Evolutionary conservation across 257 asterid species (phyloP), one percentile per base, ranked within the genome.

Genomic region (Salvia miltiorrhiza): DNA sequence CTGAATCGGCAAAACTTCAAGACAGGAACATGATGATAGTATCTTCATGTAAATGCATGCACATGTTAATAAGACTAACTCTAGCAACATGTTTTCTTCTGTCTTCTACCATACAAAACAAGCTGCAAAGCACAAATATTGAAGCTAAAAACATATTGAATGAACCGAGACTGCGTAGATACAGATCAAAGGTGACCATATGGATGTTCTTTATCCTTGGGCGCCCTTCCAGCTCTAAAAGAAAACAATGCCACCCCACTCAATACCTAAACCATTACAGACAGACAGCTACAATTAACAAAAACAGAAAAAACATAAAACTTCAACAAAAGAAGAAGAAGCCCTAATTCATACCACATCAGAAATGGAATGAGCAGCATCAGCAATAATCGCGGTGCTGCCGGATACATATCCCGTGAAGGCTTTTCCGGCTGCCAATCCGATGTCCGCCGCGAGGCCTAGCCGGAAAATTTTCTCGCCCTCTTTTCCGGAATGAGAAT

Each of bases 151-250:
- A 72, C 81, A 77, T 57, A 71, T 65, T 71, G 49, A 68, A 76
- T 68, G 64, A 81, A 86, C 73, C 26, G 78, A 73, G 84, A 86
- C 76, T 23, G 78, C 75, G 88, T 80, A 86, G 86, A 83, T 84
- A 86, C 96, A 76, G 93, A 90, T 85, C 84, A 88, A 89, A 84
- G 80, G 89, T 76, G 86, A 94, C 99, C 99, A 84, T 91, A 91
- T 82, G 97, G 97, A 81, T 94, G 99, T 78, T 94, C 99, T 83
- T 94, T 94, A 87, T 94, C 99, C 90, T 89, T 91, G 5, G 97
- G 99, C 48, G 84, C 88, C 81, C 73, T 86, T 9, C 97, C 92
- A 79, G 96, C 97, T 79, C 80, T 85, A 61, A 86, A 94, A 9
- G 99, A 91, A 70, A 82, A 74, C 88, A 94, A 75, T 47, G 99